Base-by-base conservation (phyloP, 805 yeast genomes). In the Nakazawaea anatomiae region DNA sequence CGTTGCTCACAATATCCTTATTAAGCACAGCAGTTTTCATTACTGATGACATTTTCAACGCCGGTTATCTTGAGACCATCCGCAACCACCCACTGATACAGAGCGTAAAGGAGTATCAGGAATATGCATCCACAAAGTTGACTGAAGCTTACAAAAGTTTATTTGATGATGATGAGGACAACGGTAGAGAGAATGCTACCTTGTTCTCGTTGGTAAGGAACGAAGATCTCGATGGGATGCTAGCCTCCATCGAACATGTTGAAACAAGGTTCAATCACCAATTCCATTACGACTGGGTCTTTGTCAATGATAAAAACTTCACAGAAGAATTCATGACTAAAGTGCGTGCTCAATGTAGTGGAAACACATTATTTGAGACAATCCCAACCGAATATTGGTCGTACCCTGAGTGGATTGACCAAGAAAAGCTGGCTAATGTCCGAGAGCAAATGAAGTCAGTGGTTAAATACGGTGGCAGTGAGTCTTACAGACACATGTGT, bases 401-500 rank as follows among this genome's bases (percentile, higher is more conserved):
- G 3, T 67, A 72, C 45, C 85, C 84, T 0, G 57, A 55, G 0
- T 67, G 62, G 59, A 68, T 79, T 5, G 74, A 79, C 54, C 55
- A 56, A 46, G 57, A 55, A 0, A 55, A 54, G 39, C 75, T 77
- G 45, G 57, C 60, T 8, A 51, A 55, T 14, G 55, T 60, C 11
- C 55, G 69, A 57, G 52, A 55, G 5, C 54, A 59, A 32, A 54
- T 70, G 61, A 54, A 63, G 25, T 53, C 58, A 40, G 53, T 58
- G 10, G 73, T 83, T 30, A 69, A 76, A 10, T 86, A 86, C 61
- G 90, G 84, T 12, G 79, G 69, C 11, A 71, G 77, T 12, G 77
- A 79, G 49, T 70, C 81, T 14, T 87, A 87, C 62, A 72, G 92
- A 55, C 85, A 83, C 62, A 87, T 87, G 96, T 75, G 77, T 52